Base-by-base conservation (phyloP, 495 filamentous ascomycete species). In the Cudoniella acicularis region DNA sequence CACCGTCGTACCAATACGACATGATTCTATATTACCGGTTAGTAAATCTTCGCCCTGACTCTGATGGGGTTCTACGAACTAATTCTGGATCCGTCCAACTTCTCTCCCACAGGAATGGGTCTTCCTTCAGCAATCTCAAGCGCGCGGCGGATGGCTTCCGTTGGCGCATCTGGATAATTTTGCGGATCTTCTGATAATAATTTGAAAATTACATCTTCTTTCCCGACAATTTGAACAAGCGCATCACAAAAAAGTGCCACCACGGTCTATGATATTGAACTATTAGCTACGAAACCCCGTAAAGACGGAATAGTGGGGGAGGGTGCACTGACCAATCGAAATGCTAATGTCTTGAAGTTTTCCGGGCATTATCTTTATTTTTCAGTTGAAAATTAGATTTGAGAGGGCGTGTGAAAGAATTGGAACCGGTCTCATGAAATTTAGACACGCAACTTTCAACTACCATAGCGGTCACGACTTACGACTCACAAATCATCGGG, bases 191-290 rank as follows among this genome's bases (percentile, higher is more conserved):
- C 75, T 9, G 74, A 77, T 17, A 82, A 69, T 0, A 80, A 69
- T 59, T 82, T 82, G 55, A 82, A 68, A 22, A 82, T 48, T 40
- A 80, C 67, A 57, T 82, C 77, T 45, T 74, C 70, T 59, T 78
- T 70, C 49, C 75, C 82, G 2, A 48, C 45, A 9, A 76, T 69
- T 54, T 82, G 84, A 46, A 84, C 85, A 47, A 87, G 80, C 60
- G 81, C 83, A 69, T 86, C 85, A 41, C 83, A 85, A 66, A 88
- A n/a, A 88, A 26, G 85, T 88, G 59, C 85, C 85, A 57, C 85
- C 85, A 26, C 85, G 81, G 70, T 82, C 79, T 54, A 81, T 82
- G 59, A 36, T n/a, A 36, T 36, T 6, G 6, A 4, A 36, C 4
- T 36, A 13, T 36, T 36, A 36, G 30, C 13, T 13, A 36, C 30